Conservation (phyloP, 371 early-diverging fungal genomes). For the Mucor irregularis region DNA sequence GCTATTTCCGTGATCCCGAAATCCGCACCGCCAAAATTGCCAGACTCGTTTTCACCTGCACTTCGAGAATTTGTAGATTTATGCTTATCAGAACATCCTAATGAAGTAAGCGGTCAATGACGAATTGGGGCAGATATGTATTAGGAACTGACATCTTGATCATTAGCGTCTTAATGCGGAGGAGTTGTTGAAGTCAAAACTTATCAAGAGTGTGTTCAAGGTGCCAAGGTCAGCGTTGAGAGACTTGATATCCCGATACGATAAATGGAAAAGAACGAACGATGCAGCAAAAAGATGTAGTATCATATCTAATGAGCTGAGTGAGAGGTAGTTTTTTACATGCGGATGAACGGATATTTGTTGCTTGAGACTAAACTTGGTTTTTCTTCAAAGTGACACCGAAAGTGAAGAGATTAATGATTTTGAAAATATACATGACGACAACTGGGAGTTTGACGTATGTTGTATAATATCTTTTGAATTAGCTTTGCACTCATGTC, state of each 20-base stretch:
- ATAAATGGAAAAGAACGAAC: conserved; percentile 50
- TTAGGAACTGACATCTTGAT: neutral
- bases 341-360: neutral
- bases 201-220: conserved; percentile 55
- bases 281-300: conserved; percentile 43
- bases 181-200: conserved; percentile 56
- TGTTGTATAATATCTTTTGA: neutral
- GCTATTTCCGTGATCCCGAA: conserved; percentile 88
- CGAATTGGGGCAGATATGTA: neutral
- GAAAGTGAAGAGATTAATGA: conserved; percentile 25
- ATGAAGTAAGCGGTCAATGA: conserved; percentile 52
- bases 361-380: neutral
- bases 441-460: conserved; percentile 54
- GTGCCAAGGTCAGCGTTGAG: conserved; percentile 41
- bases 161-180: conserved; percentile 62
- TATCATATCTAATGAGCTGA: conserved; percentile 42
- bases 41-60: conserved; percentile 70
- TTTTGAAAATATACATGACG: conserved; percentile 33
- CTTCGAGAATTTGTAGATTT: conserved; percentile 88
- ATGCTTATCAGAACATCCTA: conserved; percentile 88
- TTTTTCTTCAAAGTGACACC: conserved; percentile 20
- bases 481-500: neutral
- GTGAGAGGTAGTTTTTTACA: conserved; percentile 33
- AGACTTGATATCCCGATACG: conserved; percentile 54
- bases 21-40: conserved; percentile 69